Percentiles rank a stretch among this genome's conserved stretches.
Conservation (phyloP, 805 yeast species). For the Cyberlindnera lachancei region DNA sequence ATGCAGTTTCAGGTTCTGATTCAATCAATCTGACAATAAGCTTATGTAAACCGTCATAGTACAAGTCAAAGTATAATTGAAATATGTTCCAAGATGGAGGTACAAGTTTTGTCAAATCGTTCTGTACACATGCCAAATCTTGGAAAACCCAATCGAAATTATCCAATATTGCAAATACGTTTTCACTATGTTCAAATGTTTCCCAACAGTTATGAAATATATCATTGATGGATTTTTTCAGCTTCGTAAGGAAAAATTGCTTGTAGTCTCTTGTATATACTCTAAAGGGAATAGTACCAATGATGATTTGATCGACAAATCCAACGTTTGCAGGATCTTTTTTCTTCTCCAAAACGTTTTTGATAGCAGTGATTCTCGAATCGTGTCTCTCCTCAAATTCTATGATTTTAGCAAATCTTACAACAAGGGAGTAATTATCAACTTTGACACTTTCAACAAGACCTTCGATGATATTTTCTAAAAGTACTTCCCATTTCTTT, state of each 20-base stretch:
- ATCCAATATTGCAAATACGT: slow-evolving; percentile 51
- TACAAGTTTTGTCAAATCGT: slow-evolving; percentile 48
- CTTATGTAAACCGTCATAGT: slow-evolving; percentile 58
- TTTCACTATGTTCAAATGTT: slow-evolving; percentile 35
- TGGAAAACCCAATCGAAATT: slow-evolving; percentile 79
- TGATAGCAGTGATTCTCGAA: slow-evolving; percentile 37
- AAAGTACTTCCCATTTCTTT: slow-evolving; percentile 53
- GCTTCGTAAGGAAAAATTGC: slow-evolving; percentile 47
- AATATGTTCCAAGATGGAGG: slow-evolving; percentile 74
- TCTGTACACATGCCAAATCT: slow-evolving; percentile 62
- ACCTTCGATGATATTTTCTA: slow-evolving; percentile 58
- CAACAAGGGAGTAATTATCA: slow-evolving; percentile 59
- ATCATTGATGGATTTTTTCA: slow-evolving; percentile 53
- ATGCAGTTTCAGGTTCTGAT: slow-evolving; percentile 72
- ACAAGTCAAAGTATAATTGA: slow-evolving; percentile 50
- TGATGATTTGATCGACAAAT: slow-evolving; percentile 29
- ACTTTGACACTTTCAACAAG: slow-evolving; percentile 67
- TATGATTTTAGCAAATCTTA: slow-evolving; percentile 66
- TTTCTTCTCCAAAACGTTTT: slow-evolving; percentile 22
- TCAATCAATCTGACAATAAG: slow-evolving; percentile 59
- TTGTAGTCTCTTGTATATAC: slow-evolving; percentile 50
- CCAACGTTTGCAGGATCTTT: slow-evolving; percentile 22
- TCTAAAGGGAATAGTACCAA: slow-evolving; percentile 36
- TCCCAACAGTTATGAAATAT: slow-evolving; percentile 62
- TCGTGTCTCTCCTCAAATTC: slow-evolving; percentile 81